Base-by-base conservation (phyloP, 768 basidiomycete species). In the Kwoniella europaea region DNA sequence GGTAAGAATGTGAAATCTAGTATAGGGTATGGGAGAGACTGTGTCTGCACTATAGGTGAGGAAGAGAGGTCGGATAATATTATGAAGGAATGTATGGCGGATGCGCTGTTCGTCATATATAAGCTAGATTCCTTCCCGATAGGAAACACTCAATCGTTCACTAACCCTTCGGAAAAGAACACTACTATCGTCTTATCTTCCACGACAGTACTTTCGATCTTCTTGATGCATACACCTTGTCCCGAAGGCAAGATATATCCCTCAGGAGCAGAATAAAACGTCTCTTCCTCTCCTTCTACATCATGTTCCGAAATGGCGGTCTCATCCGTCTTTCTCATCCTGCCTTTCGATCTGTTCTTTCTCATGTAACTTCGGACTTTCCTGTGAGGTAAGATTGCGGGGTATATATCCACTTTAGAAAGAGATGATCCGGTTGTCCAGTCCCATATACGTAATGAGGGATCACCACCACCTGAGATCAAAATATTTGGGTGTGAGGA, bases 381-480 rank as follows among this genome's bases (percentile, higher is more conserved):
- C 55, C 87, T 80, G 73, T 82, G 84, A 4, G 86, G 85, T 56
- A 79, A 75, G 1, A 87, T 84, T 1, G 73, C 68, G 0, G 84
- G 81, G 15, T 77, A 69, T 20, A 95, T 85, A 4, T 82, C 76
- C 10, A 96, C 84, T 50, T 89, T 87, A 41, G 85, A 84, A 44
- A 86, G 82, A 46, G 88, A 79, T 44, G 75, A 74, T 0, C 94
- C 94, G 0, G 85, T 85, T 12, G 65, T 42, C 71, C 74, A 71
- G n/a, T 74, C 72, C 76, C 80, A 79, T 57, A 81, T 71, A 50
- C 79, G 65, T 83, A 89, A 87, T 90, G 91, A 92, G 0, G 88
- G 85, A 76, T 98, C 96, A 0, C 95, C 96, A 12, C 96, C 96
- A 6, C 92, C 96, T 0, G 93, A 94, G 10, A 98, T 86, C 24